Percentiles rank a stretch among this genome's conserved stretches.
These are phyloP conservation scores for Tolypocladium inflatum DNA, from an alignment of 2,329 filamentous ascomycete species.

Conservation along the genomic window DNA sequence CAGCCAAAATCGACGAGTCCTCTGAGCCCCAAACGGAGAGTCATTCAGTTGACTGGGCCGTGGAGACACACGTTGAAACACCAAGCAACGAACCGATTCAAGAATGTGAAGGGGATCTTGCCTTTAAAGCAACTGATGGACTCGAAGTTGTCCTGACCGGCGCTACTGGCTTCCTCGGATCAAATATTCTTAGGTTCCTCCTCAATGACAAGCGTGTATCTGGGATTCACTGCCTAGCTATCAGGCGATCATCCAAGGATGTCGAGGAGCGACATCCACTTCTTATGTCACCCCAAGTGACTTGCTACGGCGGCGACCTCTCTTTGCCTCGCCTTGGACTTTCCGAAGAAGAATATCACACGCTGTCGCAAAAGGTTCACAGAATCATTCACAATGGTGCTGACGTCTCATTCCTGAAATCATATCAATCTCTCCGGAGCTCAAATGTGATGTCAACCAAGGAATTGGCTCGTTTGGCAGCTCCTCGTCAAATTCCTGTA, in stretches of 20 bases:
- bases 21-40: slow-evolving; percentile 1
- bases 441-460: slow-evolving; percentile 26
- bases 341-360: slow-evolving; percentile 1
- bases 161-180: slow-evolving; percentile 5
- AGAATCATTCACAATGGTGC: slow-evolving; percentile 45
- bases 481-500: slow-evolving; percentile 12
- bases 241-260: slow-evolving; percentile 12
- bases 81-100: background rate
- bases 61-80: slow-evolving; percentile 8
- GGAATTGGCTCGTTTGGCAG: slow-evolving; percentile 20
- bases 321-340: slow-evolving; percentile 12
- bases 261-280: background rate
- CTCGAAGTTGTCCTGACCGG: slow-evolving; percentile 3
- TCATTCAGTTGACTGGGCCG: slow-evolving; percentile 15
- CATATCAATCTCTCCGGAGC: slow-evolving; percentile 21
- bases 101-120: background rate
- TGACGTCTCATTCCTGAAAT: slow-evolving; percentile 25
- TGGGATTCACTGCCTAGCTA: slow-evolving; percentile 33
- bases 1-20: slow-evolving; percentile 13
- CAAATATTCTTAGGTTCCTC: slow-evolving; percentile 1
- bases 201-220: slow-evolving; percentile 16
- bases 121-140: background rate
- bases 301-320: slow-evolving; percentile 17
- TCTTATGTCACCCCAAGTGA: slow-evolving; percentile 7
- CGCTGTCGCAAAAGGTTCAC: slow-evolving; percentile 9